Base-by-base conservation (phyloP, 192 early-diverging fungal species). In the Coemansia sp. region DNA sequence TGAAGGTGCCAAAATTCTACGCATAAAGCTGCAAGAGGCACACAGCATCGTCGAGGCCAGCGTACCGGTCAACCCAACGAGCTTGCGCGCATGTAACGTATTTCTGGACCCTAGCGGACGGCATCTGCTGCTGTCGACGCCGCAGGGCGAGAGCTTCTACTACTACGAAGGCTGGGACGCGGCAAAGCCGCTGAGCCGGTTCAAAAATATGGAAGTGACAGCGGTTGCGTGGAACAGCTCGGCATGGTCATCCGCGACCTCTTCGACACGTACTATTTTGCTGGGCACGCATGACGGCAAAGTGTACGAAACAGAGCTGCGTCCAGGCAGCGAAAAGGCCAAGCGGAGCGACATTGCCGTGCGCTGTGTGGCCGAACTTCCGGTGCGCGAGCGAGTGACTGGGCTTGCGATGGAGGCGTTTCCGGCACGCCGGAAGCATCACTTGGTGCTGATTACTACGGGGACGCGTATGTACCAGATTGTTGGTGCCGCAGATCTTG, bases 111-210 rank as follows among this genome's bases (percentile, higher is more conserved):
- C 94, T 7, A 91, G 90, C 5, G 94, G 92, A 21, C 86, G 91
- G 49, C 96, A 97, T 64, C 65, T 97, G 67, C 84, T 98, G 56
- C 86, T 96, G 56, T 89, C 92, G 3, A 95, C 95, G 2, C 87
- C 92, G 24, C 83, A 88, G 14, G 95, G 94, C 56, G 93, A 96
- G 64, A 96, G 89, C 66, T 97, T 92, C 66, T 98, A 98, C 72
- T 77, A 93, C 51, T 90, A 87, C 76, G 82, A 88, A 51, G 86
- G 85, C 55, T 97, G 94, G 93, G 90, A 91, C 63, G 88, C 90
- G 60, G 88, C 90, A 12, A 93, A 93, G 63, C 68, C 82, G 43
- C 76, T 98, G 51, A 63, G 82, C n/a, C 89, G 87, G 69, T 86
- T 97, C 39, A 90, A 89, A 85, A 92, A 87, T 14, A 82, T 95